Conservation (phyloP, 768 basidiomycete genomes). For the Neoboletus magnificus region DNA sequence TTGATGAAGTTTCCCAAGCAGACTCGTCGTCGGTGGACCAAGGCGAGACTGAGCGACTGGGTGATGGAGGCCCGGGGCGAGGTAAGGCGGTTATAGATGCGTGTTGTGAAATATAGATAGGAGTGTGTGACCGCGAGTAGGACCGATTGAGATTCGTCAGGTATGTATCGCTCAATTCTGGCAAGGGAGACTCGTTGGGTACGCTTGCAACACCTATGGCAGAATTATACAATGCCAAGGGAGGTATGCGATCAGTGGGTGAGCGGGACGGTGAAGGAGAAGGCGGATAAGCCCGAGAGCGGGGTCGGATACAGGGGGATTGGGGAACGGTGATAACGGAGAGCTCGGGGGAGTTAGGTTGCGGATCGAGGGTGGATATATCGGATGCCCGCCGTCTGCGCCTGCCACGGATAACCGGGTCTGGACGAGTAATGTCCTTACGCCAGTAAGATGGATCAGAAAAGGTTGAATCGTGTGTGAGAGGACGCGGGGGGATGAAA, state of each 20-base stretch:
- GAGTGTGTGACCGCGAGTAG: conserved; percentile 40
- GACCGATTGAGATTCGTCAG: conserved; percentile 5
- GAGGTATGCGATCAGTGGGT: conserved; percentile 35
- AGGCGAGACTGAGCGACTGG: conserved; percentile 42
- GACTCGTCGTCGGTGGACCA: conserved; percentile 80
- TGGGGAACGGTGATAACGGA: conserved; percentile 31
- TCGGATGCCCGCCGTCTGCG: conserved; percentile 54
- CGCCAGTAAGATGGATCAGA: conserved; percentile 56
- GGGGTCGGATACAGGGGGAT: conserved; percentile 40
- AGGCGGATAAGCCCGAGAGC: conserved; percentile 48
- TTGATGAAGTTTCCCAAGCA: conserved; percentile 70
- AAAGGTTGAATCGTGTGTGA: conserved; percentile 42
- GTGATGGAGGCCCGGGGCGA: conserved; percentile 13
- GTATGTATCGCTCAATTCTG: neutral
- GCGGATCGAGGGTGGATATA: conserved; percentile 33
- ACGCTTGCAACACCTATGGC: neutral
- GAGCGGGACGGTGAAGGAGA: conserved; percentile 50
- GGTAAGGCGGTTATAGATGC: conserved; percentile 16
- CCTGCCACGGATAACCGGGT: conserved; percentile 51
- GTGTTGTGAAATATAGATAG: conserved; percentile 32
- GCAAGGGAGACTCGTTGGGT: neutral
- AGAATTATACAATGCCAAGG: conserved; percentile 27
- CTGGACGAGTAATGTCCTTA: conserved; percentile 46
- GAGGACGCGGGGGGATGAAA: conserved; percentile 27
- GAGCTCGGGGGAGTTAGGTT: conserved; percentile 26